Percentiles rank a stretch among this genome's conserved stretches.
These are phyloP conservation scores for Polyporus tsugae DNA, from an alignment of 1,284 basidiomycete species.

Conservation along the genomic window DNA sequence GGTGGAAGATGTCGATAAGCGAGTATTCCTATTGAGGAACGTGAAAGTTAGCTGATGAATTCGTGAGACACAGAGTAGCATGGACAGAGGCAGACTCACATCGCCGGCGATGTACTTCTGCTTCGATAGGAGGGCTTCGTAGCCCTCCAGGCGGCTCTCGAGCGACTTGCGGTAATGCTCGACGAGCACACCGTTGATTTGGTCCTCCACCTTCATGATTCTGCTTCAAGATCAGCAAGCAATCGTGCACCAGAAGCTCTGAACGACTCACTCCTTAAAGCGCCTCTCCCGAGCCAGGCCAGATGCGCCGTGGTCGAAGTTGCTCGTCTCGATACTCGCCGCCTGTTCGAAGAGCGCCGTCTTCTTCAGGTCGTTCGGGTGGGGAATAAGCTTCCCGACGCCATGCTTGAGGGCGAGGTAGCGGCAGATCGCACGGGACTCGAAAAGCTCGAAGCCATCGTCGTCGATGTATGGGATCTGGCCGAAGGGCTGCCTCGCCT, in stretches of 20 bases:
- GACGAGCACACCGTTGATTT: conserved; percentile 27
- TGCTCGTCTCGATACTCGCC: conserved; percentile 55
- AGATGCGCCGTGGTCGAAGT: conserved; percentile 58
- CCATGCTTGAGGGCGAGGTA: conserved; percentile 57
- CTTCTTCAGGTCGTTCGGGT: conserved; percentile 42
- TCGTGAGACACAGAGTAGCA: neutral
- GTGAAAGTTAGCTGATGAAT: neutral
- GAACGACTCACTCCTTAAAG: conserved; percentile 42
- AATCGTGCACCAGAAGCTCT: neutral
- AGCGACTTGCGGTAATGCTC: conserved; percentile 36
- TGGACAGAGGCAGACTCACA: conserved; percentile 35
- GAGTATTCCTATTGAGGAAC: conserved; percentile 46
- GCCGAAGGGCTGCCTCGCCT: conserved; percentile 67
- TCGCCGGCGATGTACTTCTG: conserved; percentile 57
- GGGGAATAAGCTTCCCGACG: conserved; percentile 47
- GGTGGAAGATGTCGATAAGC: conserved; percentile 61
- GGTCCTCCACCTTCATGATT: neutral
- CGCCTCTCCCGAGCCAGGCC: conserved; percentile 53
- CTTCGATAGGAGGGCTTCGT: conserved; percentile 56
- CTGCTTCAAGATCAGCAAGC: conserved; percentile 3
- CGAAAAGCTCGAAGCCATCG: conserved; percentile 55
- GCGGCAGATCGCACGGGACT: conserved; percentile 62
- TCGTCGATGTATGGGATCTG: conserved; percentile 69
- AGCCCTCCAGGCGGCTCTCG: conserved; percentile 49
- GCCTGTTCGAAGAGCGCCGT: conserved; percentile 64